phyloP scores from a whole-genome alignment of 1,284 basidiomycete species.

The Cryptococcus maquisensis region DNA sequence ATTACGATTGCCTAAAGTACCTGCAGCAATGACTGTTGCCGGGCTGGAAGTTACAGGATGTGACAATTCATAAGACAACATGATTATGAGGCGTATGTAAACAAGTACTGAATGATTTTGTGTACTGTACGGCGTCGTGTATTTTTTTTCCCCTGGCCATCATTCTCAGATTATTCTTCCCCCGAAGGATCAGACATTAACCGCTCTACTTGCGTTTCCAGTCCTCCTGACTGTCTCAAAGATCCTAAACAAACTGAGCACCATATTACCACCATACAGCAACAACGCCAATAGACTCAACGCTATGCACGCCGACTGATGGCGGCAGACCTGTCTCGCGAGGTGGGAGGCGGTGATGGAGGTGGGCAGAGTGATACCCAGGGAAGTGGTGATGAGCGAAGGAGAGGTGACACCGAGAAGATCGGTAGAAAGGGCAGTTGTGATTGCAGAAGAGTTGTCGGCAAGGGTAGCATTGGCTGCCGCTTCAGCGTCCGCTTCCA shows the following conservation, averaged over 20 bases:
- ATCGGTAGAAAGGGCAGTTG: no score
- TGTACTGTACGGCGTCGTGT: no score
- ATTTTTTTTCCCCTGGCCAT: not conserved
- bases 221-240: constrained; percentile 50
- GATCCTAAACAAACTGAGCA: constrained; percentile 51
- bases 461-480: not conserved
- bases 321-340: constrained; percentile 39
- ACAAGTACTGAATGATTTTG: no score
- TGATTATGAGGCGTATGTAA: not conserved
- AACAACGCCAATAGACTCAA: constrained; percentile 41
- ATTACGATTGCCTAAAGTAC: no score
- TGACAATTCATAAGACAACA: not conserved
- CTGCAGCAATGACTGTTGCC: no score
- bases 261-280: constrained; percentile 49
- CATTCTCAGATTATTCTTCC: no score
- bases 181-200: constrained; percentile 3
- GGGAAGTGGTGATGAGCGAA: constrained; percentile 7
- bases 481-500: not conserved
- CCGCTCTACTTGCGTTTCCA: constrained; percentile 24
- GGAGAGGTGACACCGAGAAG: not conserved
- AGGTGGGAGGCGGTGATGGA: constrained; percentile 13
- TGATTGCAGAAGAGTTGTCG: not conserved
- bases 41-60: no score
- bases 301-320: constrained; percentile 47
- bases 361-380: constrained; percentile 26